Evolutionary conservation across 352 stramenopile species (phyloP), one percentile per base, ranked within the genome.

Genomic region (Pythium grandisporangium): DNA sequence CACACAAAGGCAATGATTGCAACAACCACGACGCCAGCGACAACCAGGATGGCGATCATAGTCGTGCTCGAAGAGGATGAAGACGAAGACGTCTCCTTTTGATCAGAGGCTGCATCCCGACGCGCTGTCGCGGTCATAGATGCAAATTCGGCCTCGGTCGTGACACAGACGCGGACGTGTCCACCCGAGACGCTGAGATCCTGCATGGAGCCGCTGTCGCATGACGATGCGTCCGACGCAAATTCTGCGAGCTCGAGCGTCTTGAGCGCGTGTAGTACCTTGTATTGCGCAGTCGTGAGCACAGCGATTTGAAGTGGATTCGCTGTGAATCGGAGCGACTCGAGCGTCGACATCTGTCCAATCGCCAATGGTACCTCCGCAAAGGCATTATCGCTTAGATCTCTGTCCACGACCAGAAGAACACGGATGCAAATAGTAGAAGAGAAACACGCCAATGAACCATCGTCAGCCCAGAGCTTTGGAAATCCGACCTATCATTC

Each of bases 361-460:
- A 58, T 27, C 3, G 46, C 40, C 3, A 32, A 16, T 4, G 50
- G 50, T 8, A 58, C 46, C 20, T 20, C 16, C 20, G 11, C n/a
- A 19, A 58, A 33, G n/a, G 42, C 43, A 44, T 58, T 58, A 21
- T 42, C 34, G 12, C 29, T 25, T 2, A 58, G 50, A 36, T 53
- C 44, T 20, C 48, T 56, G 27, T 32, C 8, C 10, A 32, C 14
- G 27, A 14, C 14, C 27, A 32, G 8, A 32, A 32, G 27, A 14
- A 35, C 32, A 36, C 1, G 6, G 5, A n/a, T 20, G 33, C 6
- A 6, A 16, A 11, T 10, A 14, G 6, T 11, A 4, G 11, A 1
- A 37, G 32, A 33, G 14, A 25, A 30, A 25, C n/a, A 22, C 16
- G 3, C 16, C 4, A 17, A n/a, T n/a, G n/a, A n/a, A n/a, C 27